Evolutionary conservation across 805 yeast species (phyloP).

Genomic region (Candida loeiensis): DNA sequence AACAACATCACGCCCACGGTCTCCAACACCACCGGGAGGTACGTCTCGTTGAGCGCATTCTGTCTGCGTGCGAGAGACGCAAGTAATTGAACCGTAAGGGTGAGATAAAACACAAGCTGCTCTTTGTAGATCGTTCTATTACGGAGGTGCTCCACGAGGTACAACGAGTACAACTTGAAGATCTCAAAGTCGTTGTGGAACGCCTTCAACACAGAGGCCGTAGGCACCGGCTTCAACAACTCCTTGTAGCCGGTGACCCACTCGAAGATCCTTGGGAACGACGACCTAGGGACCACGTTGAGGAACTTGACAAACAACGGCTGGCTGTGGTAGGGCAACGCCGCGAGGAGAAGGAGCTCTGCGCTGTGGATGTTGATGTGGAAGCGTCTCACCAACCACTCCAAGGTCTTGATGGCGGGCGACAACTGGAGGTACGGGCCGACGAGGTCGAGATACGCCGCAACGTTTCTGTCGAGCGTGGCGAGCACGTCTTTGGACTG

Average conservation of each 20-base stretch:
- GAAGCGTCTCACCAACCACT: conserved; percentile 93
- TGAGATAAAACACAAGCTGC: conserved; percentile 75
- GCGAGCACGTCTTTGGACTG: conserved; percentile 74
- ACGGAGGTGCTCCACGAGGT: conserved; percentile 46
- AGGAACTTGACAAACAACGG: conserved; percentile 74
- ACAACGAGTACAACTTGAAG: conserved; percentile 61
- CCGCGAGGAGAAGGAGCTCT: conserved; percentile 65
- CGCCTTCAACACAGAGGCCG: conserved; percentile 64
- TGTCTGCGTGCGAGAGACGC: conserved; percentile 54
- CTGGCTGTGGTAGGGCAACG: conserved; percentile 75
- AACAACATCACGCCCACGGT: conserved; percentile 51
- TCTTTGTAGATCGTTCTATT: conserved; percentile 59
- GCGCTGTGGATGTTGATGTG: conserved; percentile 78
- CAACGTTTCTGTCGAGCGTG: conserved; percentile 71
- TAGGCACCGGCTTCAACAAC: conserved; percentile 60
- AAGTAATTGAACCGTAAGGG: conserved; percentile 63
- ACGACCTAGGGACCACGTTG: conserved; percentile 57
- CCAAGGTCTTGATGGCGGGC: conserved; percentile 78
- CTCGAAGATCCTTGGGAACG: conserved; percentile 72
- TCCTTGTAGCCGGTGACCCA: conserved; percentile 71
- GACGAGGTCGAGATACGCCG: conserved; percentile 66
- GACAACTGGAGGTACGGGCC: conserved; percentile 74
- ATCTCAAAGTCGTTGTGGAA: conserved; percentile 65
- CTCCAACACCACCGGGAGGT: conserved; percentile 57
- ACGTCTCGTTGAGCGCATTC: conserved; percentile 43